Evolutionary conservation across 768 basidiomycete genomes (phyloP), one percentile per base, ranked within the genome.

Genomic region (Pleurotus pulmonarius): DNA sequence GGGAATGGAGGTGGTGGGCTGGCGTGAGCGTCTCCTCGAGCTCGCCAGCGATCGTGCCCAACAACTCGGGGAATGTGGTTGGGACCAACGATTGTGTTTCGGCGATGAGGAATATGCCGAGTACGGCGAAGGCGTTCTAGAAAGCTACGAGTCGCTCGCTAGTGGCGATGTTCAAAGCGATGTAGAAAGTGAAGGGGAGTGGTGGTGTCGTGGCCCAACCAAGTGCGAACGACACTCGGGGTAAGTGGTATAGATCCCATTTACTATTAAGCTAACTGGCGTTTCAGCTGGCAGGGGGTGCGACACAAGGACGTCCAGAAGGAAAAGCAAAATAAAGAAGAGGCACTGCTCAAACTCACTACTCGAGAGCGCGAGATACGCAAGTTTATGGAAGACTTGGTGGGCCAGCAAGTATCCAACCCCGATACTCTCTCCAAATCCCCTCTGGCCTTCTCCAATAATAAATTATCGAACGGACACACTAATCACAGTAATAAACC

Each of bases 51-150:
- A 81, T 44, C 79, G 89, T 38, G 83, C 88, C 8, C 83, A 83
- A 58, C 71, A 73, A n/a, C 66, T 83, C 13, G 81, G 82, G 15
- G 82, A 83, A 62, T 97, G 94, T 69, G 93, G 94, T 4, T 94
- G 93, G 86, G 94, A 97, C 68, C 85, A 87, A 63, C 78, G 94
- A 26, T 75, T 97, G 20, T 88, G 88, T 58, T 86, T 87, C 65
- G 87, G 87, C n/a, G 89, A 92, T 46, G 84, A 86, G 56, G 89
- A 91, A 66, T 92, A 84, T 76, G 78, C 72, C 38, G 87, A 87
- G 48, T 87, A 85, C 68, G 87, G 83, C 7, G 73, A 70, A 2
- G 81, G 79, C 13, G 87, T 86, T 22, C 62, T 90, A 63, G 86
- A 91, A 65, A 86, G 83, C 62, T 91, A 92, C 59, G 86, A 85